A percentile compares a stretch with the other conserved stretches of the same genome.
phyloP scores from a whole-genome alignment of 148 eudicot genomes.

The Chenopodium formosanum region DNA sequence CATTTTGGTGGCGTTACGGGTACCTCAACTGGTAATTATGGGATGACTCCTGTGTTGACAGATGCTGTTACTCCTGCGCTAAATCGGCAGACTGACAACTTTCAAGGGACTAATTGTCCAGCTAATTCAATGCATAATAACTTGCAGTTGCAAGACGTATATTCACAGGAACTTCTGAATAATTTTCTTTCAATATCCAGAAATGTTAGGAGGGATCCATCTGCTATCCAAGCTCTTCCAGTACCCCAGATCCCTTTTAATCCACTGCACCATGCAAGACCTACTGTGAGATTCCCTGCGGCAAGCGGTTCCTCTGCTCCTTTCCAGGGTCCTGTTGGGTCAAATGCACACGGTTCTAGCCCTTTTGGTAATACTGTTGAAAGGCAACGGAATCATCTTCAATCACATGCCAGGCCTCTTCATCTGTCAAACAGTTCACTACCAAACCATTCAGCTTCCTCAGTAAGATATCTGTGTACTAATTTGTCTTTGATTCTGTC shows the following conservation, averaged over 20 bases:
- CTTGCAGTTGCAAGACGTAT: constrained; percentile 42
- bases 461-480: constrained; percentile 31
- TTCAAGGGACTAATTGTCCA: constrained; percentile 30
- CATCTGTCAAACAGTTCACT: constrained; percentile 32
- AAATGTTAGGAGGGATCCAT: constrained; percentile 44
- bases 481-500: neutral
- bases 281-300: constrained; percentile 22
- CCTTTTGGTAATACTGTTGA: constrained; percentile 22
- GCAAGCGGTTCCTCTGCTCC: constrained; percentile 32
- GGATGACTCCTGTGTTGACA: constrained; percentile 45
- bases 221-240: constrained; percentile 64
- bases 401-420: constrained; percentile 17
- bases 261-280: constrained; percentile 34
- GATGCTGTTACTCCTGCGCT: constrained; percentile 53
- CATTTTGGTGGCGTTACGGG: constrained; percentile 27
- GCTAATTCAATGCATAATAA: constrained; percentile 21
- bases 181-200: constrained; percentile 37
- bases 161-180: constrained; percentile 23
- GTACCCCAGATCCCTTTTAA: constrained; percentile 36
- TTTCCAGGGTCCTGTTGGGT: constrained; percentile 25
- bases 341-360: constrained; percentile 16
- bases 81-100: constrained; percentile 34
- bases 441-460: constrained; percentile 33
- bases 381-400: constrained; percentile 38
- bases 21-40: constrained; percentile 20